A percentile compares a stretch with the other conserved stretches of the same genome.
These are phyloP conservation scores for Glaciozyma antarctica DNA, from an alignment of 768 basidiomycete genomes.

Conservation along the genomic window DNA sequence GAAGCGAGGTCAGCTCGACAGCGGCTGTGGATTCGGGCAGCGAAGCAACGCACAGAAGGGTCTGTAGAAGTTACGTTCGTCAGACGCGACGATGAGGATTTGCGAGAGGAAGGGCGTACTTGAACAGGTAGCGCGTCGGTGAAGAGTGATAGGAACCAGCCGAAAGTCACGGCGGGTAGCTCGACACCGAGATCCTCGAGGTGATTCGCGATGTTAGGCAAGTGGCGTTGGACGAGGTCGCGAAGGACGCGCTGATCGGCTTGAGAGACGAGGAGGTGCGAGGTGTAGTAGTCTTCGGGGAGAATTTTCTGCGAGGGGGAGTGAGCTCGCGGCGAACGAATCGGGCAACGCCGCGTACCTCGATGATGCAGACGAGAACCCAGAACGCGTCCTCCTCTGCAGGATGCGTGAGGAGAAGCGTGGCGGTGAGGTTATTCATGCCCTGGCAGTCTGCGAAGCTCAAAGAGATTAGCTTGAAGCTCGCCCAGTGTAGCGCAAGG, in stretches of 20 bases:
- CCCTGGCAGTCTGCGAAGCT: conserved; percentile 41
- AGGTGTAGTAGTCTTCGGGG: conserved; percentile 88
- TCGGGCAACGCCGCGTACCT: conserved; percentile 36
- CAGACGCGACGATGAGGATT: not conserved
- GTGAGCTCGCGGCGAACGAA: not conserved
- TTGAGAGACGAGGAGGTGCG: conserved; percentile 79
- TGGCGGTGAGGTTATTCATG: conserved; percentile 93
- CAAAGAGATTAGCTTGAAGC: not conserved
- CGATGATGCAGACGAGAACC: conserved; percentile 80
- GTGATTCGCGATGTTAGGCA: conserved; percentile 48
- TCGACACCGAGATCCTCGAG: conserved; percentile 74
- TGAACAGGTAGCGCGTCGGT: conserved; percentile 93
- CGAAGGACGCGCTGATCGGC: conserved; percentile 85
- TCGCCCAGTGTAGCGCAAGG: not conserved
- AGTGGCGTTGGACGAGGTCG: conserved; percentile 58
- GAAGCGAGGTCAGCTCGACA: not conserved
- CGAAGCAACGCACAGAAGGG: conserved; percentile 52
- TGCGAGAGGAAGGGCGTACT: conserved; percentile 44
- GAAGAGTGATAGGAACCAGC: conserved; percentile 94
- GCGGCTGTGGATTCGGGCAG: not conserved
- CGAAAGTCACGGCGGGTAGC: conserved; percentile 88
- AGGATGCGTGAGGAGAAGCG: conserved; percentile 79
- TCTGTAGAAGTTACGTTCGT: conserved; percentile 45
- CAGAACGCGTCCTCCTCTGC: conserved; percentile 97
- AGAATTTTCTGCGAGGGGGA: conserved; percentile 49